phyloP scores from a whole-genome alignment of 2,329 filamentous ascomycete genomes.

The Lasiodiplodia gonubiensis region DNA sequence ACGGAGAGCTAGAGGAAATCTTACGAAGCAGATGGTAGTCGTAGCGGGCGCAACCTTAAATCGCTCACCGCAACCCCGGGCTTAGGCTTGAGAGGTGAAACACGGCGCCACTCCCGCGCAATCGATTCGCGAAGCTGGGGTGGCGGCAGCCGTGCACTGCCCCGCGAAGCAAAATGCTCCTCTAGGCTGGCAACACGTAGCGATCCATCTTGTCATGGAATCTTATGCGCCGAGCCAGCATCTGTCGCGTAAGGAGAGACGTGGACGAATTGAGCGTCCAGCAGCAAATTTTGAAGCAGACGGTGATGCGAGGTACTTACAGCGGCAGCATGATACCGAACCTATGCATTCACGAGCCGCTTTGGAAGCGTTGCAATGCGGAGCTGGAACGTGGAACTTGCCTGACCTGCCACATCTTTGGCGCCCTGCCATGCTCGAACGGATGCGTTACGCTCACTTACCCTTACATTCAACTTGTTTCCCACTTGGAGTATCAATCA shows the following conservation, averaged over 20 bases:
- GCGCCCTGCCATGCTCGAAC: background rate
- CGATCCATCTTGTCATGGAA: background rate
- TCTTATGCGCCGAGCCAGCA: background rate
- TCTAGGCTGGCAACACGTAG: background rate
- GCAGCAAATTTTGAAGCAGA: background rate
- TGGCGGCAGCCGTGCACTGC: background rate
- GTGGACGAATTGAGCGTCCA: background rate
- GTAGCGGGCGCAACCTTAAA: background rate
- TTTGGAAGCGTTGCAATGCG: background rate
- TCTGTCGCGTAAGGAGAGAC: too few species aligned
- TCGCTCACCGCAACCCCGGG: background rate
- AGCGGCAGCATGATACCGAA: background rate
- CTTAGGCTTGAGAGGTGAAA: conserved; percentile 4
- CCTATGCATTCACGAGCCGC: background rate
- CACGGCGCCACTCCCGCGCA: conserved; percentile 8
- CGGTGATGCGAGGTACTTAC: background rate
- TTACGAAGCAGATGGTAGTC: background rate
- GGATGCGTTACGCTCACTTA: background rate
- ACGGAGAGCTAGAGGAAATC: background rate
- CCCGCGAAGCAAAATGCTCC: background rate
- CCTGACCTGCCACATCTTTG: background rate
- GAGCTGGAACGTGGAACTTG: background rate
- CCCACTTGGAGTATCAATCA: background rate
- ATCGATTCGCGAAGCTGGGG: background rate
- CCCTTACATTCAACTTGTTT: background rate